Conservation (phyloP, 352 stramenopile species). For the Phytophthora citricola region DNA sequence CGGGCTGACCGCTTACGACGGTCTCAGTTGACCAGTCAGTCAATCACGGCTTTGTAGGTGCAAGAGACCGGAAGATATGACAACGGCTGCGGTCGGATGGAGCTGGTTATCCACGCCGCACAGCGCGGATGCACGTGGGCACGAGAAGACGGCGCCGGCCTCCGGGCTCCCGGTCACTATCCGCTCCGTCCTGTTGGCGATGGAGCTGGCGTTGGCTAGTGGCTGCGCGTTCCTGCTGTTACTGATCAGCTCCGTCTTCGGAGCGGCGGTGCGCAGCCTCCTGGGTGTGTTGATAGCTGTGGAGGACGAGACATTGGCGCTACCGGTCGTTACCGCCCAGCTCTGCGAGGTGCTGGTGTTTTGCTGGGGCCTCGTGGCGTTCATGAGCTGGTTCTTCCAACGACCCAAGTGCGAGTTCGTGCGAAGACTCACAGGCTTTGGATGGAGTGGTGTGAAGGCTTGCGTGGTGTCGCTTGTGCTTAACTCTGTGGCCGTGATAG, state of each 20-base stretch:
- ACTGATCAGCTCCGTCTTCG: slow-evolving; percentile 25
- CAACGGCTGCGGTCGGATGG: slow-evolving; percentile 9
- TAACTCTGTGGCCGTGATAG: slow-evolving; percentile 16
- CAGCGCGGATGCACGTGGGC: slow-evolving; percentile 27
- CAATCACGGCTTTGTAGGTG: slow-evolving; percentile 8
- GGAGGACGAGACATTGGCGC: neutral
- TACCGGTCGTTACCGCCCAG: slow-evolving; percentile 2
- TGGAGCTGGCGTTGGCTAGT: slow-evolving; percentile 47
- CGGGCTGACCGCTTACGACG: slow-evolving; percentile 93
- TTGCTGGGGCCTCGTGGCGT: slow-evolving; percentile 33
- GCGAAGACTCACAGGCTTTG: slow-evolving; percentile 21
- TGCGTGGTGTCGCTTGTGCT: slow-evolving; percentile 23
- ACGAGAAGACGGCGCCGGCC: neutral
- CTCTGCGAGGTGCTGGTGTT: slow-evolving; percentile 30
- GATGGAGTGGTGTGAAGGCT: slow-evolving; percentile 8
- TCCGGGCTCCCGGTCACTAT: slow-evolving; percentile 27
- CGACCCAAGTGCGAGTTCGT: slow-evolving; percentile 17
- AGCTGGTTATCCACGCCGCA: slow-evolving; percentile 27
- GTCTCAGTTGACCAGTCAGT: slow-evolving; percentile 48
- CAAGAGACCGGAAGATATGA: slow-evolving; percentile 17
- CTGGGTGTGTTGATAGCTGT: slow-evolving; percentile 13
- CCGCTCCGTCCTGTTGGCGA: slow-evolving; percentile 42
- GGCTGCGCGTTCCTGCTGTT: slow-evolving; percentile 47
- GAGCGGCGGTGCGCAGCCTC: slow-evolving; percentile 20
- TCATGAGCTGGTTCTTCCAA: slow-evolving; percentile 49